Conservation (phyloP, 2,329 filamentous ascomycete genomes). For the Penicillium sp. region DNA sequence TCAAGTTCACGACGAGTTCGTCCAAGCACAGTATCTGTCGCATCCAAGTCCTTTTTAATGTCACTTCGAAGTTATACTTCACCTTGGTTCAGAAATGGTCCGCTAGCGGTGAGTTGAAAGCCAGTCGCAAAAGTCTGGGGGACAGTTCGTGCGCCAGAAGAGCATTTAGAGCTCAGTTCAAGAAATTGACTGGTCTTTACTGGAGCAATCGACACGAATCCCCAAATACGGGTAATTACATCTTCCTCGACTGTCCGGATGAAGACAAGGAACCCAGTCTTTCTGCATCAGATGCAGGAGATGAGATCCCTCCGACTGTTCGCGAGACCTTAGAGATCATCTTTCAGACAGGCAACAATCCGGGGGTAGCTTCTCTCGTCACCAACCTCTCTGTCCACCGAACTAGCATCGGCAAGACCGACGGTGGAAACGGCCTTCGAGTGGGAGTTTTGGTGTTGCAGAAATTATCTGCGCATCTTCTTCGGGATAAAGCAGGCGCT, state of each 20-base stretch:
- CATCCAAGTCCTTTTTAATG: slow-evolving; percentile 11
- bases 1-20: slow-evolving; percentile 1
- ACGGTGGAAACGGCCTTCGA: no score
- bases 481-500: no score
- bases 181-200: background rate
- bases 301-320: background rate
- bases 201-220: slow-evolving; percentile 7
- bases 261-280: background rate
- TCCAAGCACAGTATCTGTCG: background rate
- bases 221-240: background rate
- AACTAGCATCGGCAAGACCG: no score
- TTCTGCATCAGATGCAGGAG: background rate
- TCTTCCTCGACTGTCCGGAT: slow-evolving; percentile 2
- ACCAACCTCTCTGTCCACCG: no score
- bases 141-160: background rate
- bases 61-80: background rate
- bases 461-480: no score
- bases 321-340: no score
- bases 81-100: slow-evolving; percentile 1
- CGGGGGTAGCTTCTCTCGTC: no score
- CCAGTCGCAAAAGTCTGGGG: no score
- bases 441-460: no score
- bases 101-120: no score
- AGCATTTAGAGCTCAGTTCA: slow-evolving; percentile 6
- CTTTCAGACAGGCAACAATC: no score